Percentiles rank a stretch among this genome's conserved stretches.
These are phyloP conservation scores for Barnettozyma pratensis DNA, from an alignment of 805 yeast genomes.

Conservation along the genomic window DNA sequence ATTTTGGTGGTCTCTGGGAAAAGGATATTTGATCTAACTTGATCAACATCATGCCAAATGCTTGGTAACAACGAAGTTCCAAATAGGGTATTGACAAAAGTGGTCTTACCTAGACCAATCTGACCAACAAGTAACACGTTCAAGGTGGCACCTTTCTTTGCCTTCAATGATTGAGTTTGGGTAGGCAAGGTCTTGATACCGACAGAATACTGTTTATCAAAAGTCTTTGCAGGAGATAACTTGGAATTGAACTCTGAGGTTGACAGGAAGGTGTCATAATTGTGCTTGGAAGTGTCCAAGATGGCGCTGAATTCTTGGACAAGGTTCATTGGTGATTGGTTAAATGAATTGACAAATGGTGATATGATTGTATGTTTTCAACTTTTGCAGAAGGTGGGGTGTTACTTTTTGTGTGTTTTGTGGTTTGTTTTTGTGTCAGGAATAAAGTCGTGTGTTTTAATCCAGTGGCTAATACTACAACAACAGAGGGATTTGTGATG, in stretches of 20 bases:
- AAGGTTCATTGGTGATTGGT: not conserved
- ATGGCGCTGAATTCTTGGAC: not conserved
- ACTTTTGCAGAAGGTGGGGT: too few species aligned
- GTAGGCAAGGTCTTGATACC: slow-evolving; percentile 26
- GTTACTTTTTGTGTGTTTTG: not conserved
- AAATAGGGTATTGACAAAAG: slow-evolving; percentile 77
- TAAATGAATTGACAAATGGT: not conserved
- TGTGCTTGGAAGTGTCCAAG: not conserved
- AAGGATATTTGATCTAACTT: slow-evolving; percentile 30
- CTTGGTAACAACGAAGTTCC: slow-evolving; percentile 40
- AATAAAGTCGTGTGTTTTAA: too few species aligned
- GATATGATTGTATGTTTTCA: not conserved
- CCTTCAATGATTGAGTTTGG: slow-evolving; percentile 26
- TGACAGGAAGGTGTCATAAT: not conserved
- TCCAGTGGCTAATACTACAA: too few species aligned
- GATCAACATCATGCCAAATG: slow-evolving; percentile 36
- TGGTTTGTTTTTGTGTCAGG: too few species aligned
- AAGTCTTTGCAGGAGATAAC: not conserved
- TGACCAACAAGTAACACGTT: slow-evolving; percentile 86
- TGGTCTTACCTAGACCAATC: slow-evolving; percentile 75
- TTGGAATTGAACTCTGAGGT: not conserved
- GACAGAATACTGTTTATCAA: slow-evolving; percentile 8
- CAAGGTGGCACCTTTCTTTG: slow-evolving; percentile 64
- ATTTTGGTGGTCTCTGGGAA: slow-evolving; percentile 33
- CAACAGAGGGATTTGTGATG: too few species aligned